A percentile compares a stretch with the other conserved stretches of the same genome.
These are phyloP conservation scores for Clonostachys chloroleuca DNA, from an alignment of 2,329 filamentous ascomycete genomes.

Conservation along the genomic window DNA sequence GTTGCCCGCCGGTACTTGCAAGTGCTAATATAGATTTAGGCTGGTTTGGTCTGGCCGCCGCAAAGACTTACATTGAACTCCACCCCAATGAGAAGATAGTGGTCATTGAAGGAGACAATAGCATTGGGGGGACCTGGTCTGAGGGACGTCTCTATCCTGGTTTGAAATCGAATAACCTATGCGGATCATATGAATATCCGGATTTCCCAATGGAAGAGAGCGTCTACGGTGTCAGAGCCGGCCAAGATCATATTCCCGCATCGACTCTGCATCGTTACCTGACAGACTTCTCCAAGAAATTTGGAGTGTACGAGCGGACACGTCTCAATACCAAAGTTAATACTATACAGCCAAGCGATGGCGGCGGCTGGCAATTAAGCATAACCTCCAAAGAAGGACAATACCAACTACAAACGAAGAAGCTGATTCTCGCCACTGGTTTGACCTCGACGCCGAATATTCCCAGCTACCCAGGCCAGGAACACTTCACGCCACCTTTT, in stretches of 20 bases:
- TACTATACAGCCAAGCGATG: constrained; percentile 19
- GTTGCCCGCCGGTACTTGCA: too few relatives aligned
- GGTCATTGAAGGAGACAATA: constrained; percentile 46
- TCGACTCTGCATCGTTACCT: constrained; percentile 41
- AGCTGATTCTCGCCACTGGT: constrained; percentile 43
- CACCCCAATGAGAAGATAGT: constrained; percentile 50
- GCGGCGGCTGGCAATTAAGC: constrained; percentile 10
- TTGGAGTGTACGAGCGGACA: constrained; percentile 32
- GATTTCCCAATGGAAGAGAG: constrained; percentile 66
- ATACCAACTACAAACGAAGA: constrained; percentile 17
- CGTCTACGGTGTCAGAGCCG: constrained; percentile 39
- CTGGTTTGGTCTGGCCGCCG: constrained; percentile 51
- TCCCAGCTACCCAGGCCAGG: constrained; percentile 27
- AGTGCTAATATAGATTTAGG: constrained; percentile 7
- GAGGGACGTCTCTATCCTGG: constrained; percentile 62
- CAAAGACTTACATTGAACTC: constrained; percentile 57
- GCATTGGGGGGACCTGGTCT: constrained; percentile 68
- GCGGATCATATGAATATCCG: constrained; percentile 68
- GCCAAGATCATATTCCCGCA: constrained; percentile 40
- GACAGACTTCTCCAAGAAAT: constrained; percentile 35
- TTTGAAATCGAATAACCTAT: constrained; percentile 69
- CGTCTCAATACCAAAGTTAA: constrained; percentile 31
- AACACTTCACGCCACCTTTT: constrained; percentile 27
- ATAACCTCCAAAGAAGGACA: constrained; percentile 2
- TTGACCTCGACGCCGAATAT: constrained; percentile 37